phyloP scores from a whole-genome alignment of 768 basidiomycete genomes.

The Gautieria morchelliformis region DNA sequence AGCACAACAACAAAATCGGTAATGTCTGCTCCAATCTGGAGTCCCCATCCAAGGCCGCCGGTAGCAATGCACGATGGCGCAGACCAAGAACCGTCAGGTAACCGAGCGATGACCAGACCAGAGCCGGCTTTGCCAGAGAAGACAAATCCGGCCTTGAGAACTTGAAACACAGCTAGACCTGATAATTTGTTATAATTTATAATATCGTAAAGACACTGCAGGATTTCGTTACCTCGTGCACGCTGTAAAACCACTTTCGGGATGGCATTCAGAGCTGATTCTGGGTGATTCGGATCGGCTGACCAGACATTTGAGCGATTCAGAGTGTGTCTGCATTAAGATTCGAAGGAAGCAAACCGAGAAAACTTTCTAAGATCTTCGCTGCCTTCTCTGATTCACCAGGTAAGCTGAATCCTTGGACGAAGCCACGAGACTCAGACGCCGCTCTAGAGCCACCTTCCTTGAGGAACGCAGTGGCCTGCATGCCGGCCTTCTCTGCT shows the following conservation, averaged over 20 bases:
- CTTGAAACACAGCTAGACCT: slow-evolving; percentile 94
- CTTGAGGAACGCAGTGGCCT: slow-evolving; percentile 68
- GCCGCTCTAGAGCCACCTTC: slow-evolving; percentile 60
- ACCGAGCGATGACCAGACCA: slow-evolving; percentile 83
- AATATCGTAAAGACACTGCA: neutral
- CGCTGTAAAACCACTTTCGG: slow-evolving; percentile 86
- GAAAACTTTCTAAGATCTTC: slow-evolving; percentile 80
- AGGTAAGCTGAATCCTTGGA: slow-evolving; percentile 79
- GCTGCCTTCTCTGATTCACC: slow-evolving; percentile 93
- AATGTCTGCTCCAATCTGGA: slow-evolving; percentile 93
- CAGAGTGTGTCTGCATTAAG: neutral
- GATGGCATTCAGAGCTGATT: slow-evolving; percentile 87
- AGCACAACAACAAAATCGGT: slow-evolving; percentile 95
- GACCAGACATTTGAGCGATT: slow-evolving; percentile 3
- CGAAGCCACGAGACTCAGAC: slow-evolving; percentile 66
- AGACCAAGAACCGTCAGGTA: slow-evolving; percentile 93
- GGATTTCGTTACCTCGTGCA: slow-evolving; percentile 58
- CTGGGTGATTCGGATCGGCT: slow-evolving; percentile 84
- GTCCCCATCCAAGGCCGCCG: slow-evolving; percentile 88
- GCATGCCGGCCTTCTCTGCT: slow-evolving; percentile 72
- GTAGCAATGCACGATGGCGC: slow-evolving; percentile 97
- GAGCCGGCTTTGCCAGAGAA: slow-evolving; percentile 94
- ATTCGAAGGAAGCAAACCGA: slow-evolving; percentile 43
- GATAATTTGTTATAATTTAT: neutral
- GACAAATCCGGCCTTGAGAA: slow-evolving; percentile 88